Evolutionary conservation across 177 flowering plant genomes (phyloP).

Genomic region (Viscum album): DNA sequence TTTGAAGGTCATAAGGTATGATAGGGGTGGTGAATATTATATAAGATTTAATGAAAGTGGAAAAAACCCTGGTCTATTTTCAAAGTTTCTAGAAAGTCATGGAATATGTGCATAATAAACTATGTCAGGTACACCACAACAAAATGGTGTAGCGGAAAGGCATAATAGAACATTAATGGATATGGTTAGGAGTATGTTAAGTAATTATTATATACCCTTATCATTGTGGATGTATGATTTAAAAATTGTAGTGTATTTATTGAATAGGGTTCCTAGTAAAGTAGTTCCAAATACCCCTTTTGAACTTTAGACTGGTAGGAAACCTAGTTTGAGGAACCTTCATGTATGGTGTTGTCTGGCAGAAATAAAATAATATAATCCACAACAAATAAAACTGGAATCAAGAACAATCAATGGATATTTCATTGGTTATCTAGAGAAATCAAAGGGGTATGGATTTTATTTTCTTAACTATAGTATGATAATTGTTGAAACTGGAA

Average conservation of each 20-base stretch:
- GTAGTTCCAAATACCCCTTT: not conserved
- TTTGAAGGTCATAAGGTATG: too few relatives aligned
- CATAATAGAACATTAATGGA: not conserved
- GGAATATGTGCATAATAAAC: not conserved
- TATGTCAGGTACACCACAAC: not conserved
- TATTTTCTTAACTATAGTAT: not conserved
- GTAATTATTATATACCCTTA: not conserved
- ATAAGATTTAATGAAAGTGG: too few relatives aligned
- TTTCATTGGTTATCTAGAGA: not conserved
- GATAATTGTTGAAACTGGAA: not conserved
- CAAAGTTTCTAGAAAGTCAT: not conserved
- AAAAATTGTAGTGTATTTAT: not conserved
- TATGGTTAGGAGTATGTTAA: not conserved
- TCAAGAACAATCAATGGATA: not conserved
- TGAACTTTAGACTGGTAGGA: not conserved
- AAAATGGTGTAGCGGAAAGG: not conserved
- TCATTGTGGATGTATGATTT: not conserved
- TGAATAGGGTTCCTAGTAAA: not conserved
- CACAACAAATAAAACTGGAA: not conserved
- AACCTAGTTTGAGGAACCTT: conserved; percentile 1
- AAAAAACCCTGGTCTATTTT: not conserved
- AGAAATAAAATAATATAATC: not conserved
- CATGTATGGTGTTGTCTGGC: not conserved
- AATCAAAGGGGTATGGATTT: not conserved
- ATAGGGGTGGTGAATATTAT: too few relatives aligned